A percentile compares a stretch with the other conserved stretches of the same genome.
These are phyloP conservation scores for Boletellus ananas DNA, from an alignment of 768 basidiomycete genomes.

Conservation along the genomic window DNA sequence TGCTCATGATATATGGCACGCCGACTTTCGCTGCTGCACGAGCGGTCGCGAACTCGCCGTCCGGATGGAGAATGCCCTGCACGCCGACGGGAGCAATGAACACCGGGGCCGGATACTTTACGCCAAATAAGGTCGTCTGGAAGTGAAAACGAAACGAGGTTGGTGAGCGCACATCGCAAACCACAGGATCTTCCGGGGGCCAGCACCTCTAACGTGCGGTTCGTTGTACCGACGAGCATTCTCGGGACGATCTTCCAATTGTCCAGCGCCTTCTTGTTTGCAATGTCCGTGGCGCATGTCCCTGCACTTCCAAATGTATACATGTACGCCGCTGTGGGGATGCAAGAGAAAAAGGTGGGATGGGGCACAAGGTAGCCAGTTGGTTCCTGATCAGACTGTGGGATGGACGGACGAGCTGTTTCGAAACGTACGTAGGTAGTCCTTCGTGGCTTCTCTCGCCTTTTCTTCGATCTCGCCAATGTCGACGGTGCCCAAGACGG, in stretches of 20 bases:
- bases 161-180: neutral
- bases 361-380: too few relatives aligned
- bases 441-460: constrained; percentile 59
- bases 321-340: constrained; percentile 58
- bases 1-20: constrained; percentile 72
- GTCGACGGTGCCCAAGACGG: constrained; percentile 53
- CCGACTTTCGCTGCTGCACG: constrained; percentile 58
- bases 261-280: constrained; percentile 61
- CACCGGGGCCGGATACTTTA: constrained; percentile 56
- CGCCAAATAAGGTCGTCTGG: constrained; percentile 70
- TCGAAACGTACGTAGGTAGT: constrained; percentile 44
- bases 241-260: constrained; percentile 76
- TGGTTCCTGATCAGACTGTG: too few relatives aligned
- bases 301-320: constrained; percentile 81
- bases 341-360: neutral
- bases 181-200: too few relatives aligned
- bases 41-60: constrained; percentile 70
- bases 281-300: constrained; percentile 57
- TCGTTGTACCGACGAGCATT: constrained; percentile 63
- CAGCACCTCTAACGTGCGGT: constrained; percentile 56
- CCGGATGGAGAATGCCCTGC: constrained; percentile 67
- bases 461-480: constrained; percentile 62
- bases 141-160: neutral
- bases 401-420: neutral
- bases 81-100: constrained; percentile 76